phyloP scores from a whole-genome alignment of 129 eudicot genomes.

The Deinandra increscens region DNA sequence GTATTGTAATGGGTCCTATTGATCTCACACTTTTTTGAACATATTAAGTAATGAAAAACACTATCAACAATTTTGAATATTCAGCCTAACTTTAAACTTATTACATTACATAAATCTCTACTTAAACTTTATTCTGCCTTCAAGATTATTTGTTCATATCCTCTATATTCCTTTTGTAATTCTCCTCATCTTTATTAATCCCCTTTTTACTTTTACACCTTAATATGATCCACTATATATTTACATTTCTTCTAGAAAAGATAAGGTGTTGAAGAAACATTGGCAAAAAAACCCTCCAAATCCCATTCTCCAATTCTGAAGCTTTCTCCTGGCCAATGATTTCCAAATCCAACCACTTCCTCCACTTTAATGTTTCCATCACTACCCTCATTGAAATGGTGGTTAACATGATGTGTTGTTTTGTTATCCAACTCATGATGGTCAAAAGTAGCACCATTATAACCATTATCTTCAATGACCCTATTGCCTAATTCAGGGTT shows the following conservation, averaged over 20 bases:
- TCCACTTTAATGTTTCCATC: constrained; percentile 45
- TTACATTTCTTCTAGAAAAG: constrained; percentile 47
- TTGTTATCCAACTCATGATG: constrained; percentile 40
- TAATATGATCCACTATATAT: background rate
- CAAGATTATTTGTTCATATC: background rate
- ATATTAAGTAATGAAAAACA: background rate
- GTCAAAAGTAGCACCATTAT: constrained; percentile 3
- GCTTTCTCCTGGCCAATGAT: constrained; percentile 67
- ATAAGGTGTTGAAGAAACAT: constrained; percentile 61
- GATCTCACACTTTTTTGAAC: background rate
- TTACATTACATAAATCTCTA: constrained; percentile 10
- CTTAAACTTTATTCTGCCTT: constrained; percentile 5
- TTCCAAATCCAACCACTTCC: constrained; percentile 55
- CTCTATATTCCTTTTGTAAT: background rate
- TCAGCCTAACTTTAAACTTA: background rate
- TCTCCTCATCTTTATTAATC: constrained; percentile 12
- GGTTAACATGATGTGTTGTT: constrained; percentile 18
- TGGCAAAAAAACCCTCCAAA: constrained; percentile 78
- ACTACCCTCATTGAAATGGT: constrained; percentile 31
- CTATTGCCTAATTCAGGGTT: constrained; percentile 37
- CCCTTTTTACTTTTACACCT: constrained; percentile 12
- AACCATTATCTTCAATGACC: constrained; percentile 20
- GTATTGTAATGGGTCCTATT: background rate
- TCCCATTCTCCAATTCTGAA: constrained; percentile 74
- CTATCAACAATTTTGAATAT: background rate